Conservation (phyloP, 129 eudicot genomes). For the Artemisia annua region DNA sequence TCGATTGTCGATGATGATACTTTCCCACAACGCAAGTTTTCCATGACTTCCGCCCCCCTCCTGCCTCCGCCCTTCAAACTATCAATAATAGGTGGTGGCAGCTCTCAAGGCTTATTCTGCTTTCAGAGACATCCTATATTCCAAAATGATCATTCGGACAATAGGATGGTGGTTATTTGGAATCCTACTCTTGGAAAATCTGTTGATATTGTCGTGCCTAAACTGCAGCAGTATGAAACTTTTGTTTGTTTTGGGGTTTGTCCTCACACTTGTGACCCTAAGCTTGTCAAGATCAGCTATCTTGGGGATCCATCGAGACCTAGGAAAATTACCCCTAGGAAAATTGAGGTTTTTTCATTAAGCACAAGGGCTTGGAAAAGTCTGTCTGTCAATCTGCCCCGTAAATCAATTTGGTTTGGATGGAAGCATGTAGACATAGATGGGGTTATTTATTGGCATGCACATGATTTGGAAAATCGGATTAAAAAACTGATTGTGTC, state of each 20-base stretch:
- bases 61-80: no score
- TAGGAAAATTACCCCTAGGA: no score
- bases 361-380: no score
- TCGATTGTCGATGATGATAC: not conserved
- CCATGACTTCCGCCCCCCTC: not conserved
- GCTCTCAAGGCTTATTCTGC: not conserved
- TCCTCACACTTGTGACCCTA: conserved; percentile 6
- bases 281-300: not conserved
- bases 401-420: not conserved
- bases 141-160: not conserved
- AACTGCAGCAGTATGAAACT: not conserved
- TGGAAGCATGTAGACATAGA: not conserved
- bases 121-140: not conserved
- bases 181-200: not conserved
- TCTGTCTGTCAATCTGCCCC: not conserved
- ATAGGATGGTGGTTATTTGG: not conserved
- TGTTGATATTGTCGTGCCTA: not conserved
- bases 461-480: not conserved
- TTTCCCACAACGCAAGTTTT: not conserved
- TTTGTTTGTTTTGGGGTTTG: not conserved
- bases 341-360: not conserved
- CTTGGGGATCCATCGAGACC: not conserved
- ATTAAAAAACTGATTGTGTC: not conserved
- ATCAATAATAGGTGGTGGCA: not conserved
- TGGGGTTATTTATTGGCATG: not conserved